A percentile compares a stretch with the other conserved stretches of the same genome.
Conservation (phyloP, 164 flowering plant genomes). For the Vitis rotundifolia region DNA sequence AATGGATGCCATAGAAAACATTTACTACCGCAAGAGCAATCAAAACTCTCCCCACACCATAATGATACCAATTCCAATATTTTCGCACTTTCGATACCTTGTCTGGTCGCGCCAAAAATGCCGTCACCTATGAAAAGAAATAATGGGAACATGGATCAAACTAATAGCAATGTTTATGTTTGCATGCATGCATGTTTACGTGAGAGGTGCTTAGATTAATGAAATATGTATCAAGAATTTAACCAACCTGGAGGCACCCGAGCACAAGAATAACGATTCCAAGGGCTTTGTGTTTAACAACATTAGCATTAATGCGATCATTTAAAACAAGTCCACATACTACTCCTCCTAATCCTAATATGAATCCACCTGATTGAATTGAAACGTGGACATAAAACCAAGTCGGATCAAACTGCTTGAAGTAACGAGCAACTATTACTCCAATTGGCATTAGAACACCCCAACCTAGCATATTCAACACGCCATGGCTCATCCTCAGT, state of each 20-base stretch:
- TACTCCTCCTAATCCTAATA: conserved; percentile 45
- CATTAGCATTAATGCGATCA: conserved; percentile 28
- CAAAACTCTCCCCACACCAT: conserved; percentile 45
- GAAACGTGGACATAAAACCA: conserved; percentile 65
- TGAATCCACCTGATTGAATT: conserved; percentile 50
- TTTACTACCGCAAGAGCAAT: conserved; percentile 46
- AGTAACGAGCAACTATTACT: conserved; percentile 48
- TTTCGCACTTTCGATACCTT: conserved; percentile 52
- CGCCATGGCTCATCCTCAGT: conserved; percentile 58
- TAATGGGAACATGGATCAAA: not conserved
- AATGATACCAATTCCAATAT: conserved; percentile 83
- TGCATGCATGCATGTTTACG: too few species aligned
- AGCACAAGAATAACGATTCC: conserved; percentile 56
- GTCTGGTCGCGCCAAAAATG: conserved; percentile 52
- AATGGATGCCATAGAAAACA: conserved; percentile 69
- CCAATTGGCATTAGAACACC: conserved; percentile 61
- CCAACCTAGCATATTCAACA: conserved; percentile 68
- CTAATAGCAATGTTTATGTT: not conserved
- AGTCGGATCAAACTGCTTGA: conserved; percentile 54
- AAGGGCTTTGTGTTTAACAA: conserved; percentile 49
- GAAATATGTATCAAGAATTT: too few species aligned
- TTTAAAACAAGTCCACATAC: conserved; percentile 51
- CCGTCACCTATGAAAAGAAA: conserved; percentile 37
- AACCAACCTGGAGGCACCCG: conserved; percentile 65
- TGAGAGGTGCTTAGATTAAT: too few species aligned